A percentile compares a stretch with the other conserved stretches of the same genome.
These are phyloP conservation scores for Scheffersomyces segobiensis DNA, from an alignment of 1,139 yeast species.

Conservation along the genomic window DNA sequence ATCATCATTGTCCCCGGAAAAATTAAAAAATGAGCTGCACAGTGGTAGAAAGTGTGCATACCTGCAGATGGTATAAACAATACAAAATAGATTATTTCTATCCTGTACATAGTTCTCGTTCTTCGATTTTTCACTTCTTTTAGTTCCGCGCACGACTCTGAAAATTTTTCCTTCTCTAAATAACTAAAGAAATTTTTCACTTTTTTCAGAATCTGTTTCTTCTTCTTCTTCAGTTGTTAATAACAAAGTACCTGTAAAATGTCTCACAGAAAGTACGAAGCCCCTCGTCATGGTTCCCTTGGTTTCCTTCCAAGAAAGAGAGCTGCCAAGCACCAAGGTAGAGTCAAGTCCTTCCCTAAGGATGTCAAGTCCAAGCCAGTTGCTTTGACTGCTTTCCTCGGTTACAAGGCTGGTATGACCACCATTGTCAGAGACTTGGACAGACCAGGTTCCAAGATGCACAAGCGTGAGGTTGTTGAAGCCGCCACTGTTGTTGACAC, in stretches of 20 bases:
- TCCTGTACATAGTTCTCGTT: not conserved
- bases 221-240: constrained; percentile 25
- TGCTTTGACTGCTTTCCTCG: constrained; percentile 98
- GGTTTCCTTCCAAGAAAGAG: constrained; percentile 99
- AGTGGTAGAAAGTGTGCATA: not conserved
- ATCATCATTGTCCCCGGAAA: not conserved
- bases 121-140: not conserved
- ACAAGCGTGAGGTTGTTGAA: constrained; percentile 99
- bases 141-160: constrained; percentile 12
- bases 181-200: constrained; percentile 10
- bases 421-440: constrained; percentile 99
- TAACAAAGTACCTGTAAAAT: constrained; percentile 40
- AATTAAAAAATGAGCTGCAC: not conserved
- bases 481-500: constrained; percentile 99
- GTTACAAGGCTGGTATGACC: constrained; percentile 99
- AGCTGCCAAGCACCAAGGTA: constrained; percentile 98
- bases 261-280: constrained; percentile 99
- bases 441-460: constrained; percentile 99
- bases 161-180: constrained; percentile 15
- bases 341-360: constrained; percentile 99
- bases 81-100: too few relatives aligned
- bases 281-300: constrained; percentile 99
- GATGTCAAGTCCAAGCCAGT: constrained; percentile 98
- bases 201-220: constrained; percentile 5
- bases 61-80: too few relatives aligned